Base-by-base conservation (phyloP, 1,284 basidiomycete genomes). In the Meira nashicola region DNA sequence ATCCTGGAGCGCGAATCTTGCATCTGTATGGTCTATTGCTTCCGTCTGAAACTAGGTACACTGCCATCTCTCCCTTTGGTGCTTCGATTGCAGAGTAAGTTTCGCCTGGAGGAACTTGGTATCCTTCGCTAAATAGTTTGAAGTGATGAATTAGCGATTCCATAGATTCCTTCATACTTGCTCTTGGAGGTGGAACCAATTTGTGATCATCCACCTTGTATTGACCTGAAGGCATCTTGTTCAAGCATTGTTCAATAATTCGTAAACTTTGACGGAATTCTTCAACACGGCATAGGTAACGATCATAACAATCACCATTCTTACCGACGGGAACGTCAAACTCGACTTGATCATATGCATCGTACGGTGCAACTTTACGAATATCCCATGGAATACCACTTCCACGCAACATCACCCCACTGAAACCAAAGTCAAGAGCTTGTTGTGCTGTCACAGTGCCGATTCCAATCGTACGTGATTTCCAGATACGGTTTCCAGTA, bases 131-230 rank as follows among this genome's bases (percentile, higher is more conserved):
- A 83, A 94, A 97, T 71, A 78, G 73, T 84, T 97, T 97, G 83
- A 98, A 98, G 83, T 98, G 94, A 80, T 97, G 93, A 73, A 97
- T 96, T 17, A 56, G 84, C 12, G 89, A 87, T 81, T 96, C 67
- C 93, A 97, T 97, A 80, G 87, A 90, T 83, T 98, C 94, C 82
- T 98, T 98, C 95, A 98, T 98, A 54, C 87, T 87, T 1, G 94
- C 92, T 64, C 94, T 86, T 17, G 95, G 92, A 43, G 94, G 95
- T n/a, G 94, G 92, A 1, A 90, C 88, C 64, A 97, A 87, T 82
- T 97, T 98, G 83, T 96, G 89, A 82, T 97, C 94, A 77, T 98
- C 94, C 37, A 96, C 86, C 82, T 94, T 97, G 82, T 92, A 81
- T 49, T 86, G 91, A 50, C 94, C 94, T 4, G 87, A 83, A 2